A percentile compares a stretch with the other conserved stretches of the same genome.
Conservation (phyloP, 2,329 filamentous ascomycete species). For the Thielaviopsis ethacetica region DNA sequence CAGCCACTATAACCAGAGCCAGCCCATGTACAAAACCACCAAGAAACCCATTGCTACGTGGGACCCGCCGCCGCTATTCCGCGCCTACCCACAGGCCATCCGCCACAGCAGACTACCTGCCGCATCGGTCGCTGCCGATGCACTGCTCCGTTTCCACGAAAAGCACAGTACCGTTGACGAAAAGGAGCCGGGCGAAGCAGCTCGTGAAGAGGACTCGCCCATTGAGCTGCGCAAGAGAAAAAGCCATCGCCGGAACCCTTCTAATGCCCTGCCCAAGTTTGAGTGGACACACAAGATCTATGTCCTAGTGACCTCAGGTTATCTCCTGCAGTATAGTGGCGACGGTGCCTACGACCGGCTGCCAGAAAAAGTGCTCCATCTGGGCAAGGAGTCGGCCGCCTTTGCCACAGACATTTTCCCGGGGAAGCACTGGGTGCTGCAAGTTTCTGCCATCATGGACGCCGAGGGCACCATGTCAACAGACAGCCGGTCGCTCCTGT, state of each 20-base stretch:
- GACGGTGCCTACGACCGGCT: constrained; percentile 53
- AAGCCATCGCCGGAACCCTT: constrained; percentile 29
- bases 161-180: constrained; percentile 15
- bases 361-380: constrained; percentile 56
- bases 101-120: constrained; percentile 57
- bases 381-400: constrained; percentile 60
- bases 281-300: constrained; percentile 60
- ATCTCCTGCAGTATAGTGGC: constrained; percentile 57
- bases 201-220: neutral
- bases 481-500: constrained; percentile 45
- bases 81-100: constrained; percentile 71
- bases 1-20: neutral
- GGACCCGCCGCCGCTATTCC: constrained; percentile 64
- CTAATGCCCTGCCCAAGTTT: constrained; percentile 27
- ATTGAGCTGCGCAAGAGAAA: constrained; percentile 21
- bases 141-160: constrained; percentile 31
- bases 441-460: constrained; percentile 52
- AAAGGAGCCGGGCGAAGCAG: neutral
- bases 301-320: constrained; percentile 53
- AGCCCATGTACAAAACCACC: constrained; percentile 16
- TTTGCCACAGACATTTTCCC: constrained; percentile 69
- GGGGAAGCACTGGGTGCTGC: constrained; percentile 64
- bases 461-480: constrained; percentile 27
- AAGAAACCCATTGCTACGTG: constrained; percentile 27
- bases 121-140: constrained; percentile 51